Percentiles rank a stretch among this genome's conserved stretches.
phyloP scores from a whole-genome alignment of 108 stramenopile genomes.

The Nitzschia putrida region DNA sequence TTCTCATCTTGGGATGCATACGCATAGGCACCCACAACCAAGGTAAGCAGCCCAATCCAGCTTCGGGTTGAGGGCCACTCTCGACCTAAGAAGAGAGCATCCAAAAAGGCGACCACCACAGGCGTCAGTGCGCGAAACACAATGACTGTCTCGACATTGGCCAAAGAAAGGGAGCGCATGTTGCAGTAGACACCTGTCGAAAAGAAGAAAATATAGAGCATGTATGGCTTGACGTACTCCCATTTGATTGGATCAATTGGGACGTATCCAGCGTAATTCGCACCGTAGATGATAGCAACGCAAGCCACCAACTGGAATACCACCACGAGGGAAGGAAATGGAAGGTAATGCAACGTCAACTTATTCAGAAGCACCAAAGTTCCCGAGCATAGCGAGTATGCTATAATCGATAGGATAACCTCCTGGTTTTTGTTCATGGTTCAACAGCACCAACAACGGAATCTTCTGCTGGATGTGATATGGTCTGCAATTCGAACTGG shows the following conservation, averaged over 20 bases:
- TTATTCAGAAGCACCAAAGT: constrained; percentile 83
- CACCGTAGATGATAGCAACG: constrained; percentile 62
- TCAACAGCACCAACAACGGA: too few species aligned
- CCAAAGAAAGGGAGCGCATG: constrained; percentile 73
- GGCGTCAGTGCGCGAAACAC: constrained; percentile 88
- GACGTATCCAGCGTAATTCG: constrained; percentile 44
- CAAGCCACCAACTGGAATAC: constrained; percentile 70
- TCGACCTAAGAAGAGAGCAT: constrained; percentile 81
- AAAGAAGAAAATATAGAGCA: constrained; percentile 79
- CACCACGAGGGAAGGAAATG: constrained; percentile 76
- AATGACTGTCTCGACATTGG: constrained; percentile 94
- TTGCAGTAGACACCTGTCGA: constrained; percentile 80
- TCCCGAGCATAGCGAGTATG: constrained; percentile 81
- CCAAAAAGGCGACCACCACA: constrained; percentile 75
- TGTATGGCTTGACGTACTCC: constrained; percentile 75
- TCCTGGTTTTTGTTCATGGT: constrained; percentile 17
- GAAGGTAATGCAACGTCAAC: constrained; percentile 70
- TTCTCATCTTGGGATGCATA: constrained; percentile 78
- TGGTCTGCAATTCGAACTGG: too few species aligned
- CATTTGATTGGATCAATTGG: constrained; percentile 68
- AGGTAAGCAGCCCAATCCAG: constrained; percentile 56
- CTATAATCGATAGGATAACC: constrained; percentile 48
- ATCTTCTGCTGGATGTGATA: too few species aligned
- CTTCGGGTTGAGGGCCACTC: constrained; percentile 78
- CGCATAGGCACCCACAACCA: constrained; percentile 75